phyloP scores from a whole-genome alignment of 768 basidiomycete genomes.

The Suillus sp. region DNA sequence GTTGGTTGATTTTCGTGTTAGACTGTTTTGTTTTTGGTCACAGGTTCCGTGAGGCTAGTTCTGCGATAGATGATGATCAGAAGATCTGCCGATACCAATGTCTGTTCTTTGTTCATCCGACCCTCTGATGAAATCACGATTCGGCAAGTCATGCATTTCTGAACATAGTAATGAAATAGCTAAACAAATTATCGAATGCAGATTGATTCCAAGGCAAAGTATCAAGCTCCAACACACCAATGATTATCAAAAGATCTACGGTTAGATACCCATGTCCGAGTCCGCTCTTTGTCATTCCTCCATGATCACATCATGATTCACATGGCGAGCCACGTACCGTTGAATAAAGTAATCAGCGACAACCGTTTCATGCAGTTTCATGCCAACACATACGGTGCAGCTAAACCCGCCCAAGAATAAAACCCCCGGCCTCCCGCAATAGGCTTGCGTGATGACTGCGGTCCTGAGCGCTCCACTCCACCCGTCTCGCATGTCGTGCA shows the following conservation, averaged over 20 bases:
- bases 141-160: not conserved
- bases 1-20: not conserved
- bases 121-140: not conserved
- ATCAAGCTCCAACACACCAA: not conserved
- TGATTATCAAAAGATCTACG: not conserved
- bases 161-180: not conserved
- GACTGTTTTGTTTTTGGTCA: not conserved
- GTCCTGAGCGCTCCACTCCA: conserved; percentile 5
- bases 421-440: not conserved
- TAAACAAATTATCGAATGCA: not conserved
- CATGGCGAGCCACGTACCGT: not conserved
- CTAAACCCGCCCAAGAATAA: not conserved
- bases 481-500: conserved; percentile 1
- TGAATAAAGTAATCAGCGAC: conserved; percentile 1
- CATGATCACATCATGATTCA: not conserved
- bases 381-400: not conserved
- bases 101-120: conserved; percentile 7
- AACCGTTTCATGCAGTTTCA: not conserved
- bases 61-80: not conserved
- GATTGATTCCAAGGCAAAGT: not conserved
- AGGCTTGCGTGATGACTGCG: not conserved
- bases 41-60: not conserved
- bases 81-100: conserved; percentile 1
- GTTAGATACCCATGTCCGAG: not conserved
- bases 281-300: not conserved